Percentiles rank a stretch among this genome's conserved stretches.
Evolutionary conservation across 192 early-diverging fungal species (phyloP).

Genomic region (Phlyctochytrium arcticum): DNA sequence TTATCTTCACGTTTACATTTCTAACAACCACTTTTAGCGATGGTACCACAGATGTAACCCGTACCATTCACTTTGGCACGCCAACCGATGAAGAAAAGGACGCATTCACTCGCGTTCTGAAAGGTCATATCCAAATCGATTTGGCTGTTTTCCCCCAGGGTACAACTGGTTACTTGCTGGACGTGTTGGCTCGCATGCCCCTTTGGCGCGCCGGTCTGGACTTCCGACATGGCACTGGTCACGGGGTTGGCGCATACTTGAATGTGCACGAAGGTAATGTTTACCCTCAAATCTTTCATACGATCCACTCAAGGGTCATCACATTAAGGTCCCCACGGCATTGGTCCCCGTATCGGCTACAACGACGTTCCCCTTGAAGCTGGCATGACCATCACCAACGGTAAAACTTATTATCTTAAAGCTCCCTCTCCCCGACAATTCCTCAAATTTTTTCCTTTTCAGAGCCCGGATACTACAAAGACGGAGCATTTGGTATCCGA

Average conservation of each 20-base stretch:
- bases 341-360: slow-evolving; percentile 70
- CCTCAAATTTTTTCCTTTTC: background rate
- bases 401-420: slow-evolving; percentile 20
- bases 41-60: slow-evolving; percentile 97
- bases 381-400: slow-evolving; percentile 96
- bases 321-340: slow-evolving; percentile 77
- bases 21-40: slow-evolving; percentile 40
- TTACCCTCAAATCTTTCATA: background rate
- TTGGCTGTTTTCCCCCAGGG: slow-evolving; percentile 79
- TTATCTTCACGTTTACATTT: slow-evolving; percentile 50
- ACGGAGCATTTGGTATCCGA: slow-evolving; percentile 94
- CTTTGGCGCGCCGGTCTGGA: slow-evolving; percentile 93
- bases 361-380: slow-evolving; percentile 73
- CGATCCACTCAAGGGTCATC: background rate
- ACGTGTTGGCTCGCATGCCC: slow-evolving; percentile 78
- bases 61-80: slow-evolving; percentile 85
- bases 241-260: slow-evolving; percentile 93
- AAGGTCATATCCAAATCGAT: slow-evolving; percentile 95
- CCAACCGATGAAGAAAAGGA: slow-evolving; percentile 83
- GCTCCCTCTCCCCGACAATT: background rate
- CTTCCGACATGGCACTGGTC: slow-evolving; percentile 96
- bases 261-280: slow-evolving; percentile 79
- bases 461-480: slow-evolving; percentile 97
- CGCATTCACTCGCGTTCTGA: slow-evolving; percentile 94
- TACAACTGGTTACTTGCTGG: slow-evolving; percentile 75